A percentile compares a stretch with the other conserved stretches of the same genome.
These are phyloP conservation scores for Phlebiopsis flavidoalba DNA, from an alignment of 768 basidiomycete species.

Conservation along the genomic window DNA sequence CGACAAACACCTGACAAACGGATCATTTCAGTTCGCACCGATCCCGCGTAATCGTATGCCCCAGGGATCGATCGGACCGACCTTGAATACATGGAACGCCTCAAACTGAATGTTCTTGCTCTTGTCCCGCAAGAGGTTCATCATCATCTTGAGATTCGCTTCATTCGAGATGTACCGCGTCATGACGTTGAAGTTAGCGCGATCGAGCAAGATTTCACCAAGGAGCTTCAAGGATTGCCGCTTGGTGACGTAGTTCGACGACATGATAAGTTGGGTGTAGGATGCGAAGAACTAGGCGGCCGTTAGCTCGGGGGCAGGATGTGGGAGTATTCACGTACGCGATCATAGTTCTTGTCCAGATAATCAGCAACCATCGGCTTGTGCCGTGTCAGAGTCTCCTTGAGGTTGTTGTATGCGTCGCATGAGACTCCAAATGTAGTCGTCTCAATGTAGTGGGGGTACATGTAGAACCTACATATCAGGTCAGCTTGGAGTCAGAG, in stretches of 20 bases:
- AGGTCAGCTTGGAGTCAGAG: not conserved
- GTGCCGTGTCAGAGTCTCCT: constrained; percentile 95
- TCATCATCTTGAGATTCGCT: constrained; percentile 99
- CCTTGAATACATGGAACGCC: constrained; percentile 99
- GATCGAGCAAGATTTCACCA: constrained; percentile 95
- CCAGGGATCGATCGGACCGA: constrained; percentile 23
- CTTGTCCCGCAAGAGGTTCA: constrained; percentile 97
- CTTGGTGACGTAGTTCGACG: constrained; percentile 98
- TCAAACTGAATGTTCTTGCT: constrained; percentile 99
- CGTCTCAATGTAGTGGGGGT: constrained; percentile 93
- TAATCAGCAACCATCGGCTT: constrained; percentile 98
- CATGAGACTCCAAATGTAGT: constrained; percentile 98
- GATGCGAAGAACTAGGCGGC: constrained; percentile 83
- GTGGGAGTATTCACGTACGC: constrained; percentile 43
- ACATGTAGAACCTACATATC: constrained; percentile 80
- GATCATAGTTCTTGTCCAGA: constrained; percentile 95
- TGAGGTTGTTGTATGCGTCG: constrained; percentile 95
- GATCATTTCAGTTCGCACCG: not conserved
- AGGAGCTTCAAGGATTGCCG: constrained; percentile 97
- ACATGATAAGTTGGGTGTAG: constrained; percentile 89
- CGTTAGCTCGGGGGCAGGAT: not conserved
- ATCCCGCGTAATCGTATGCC: not conserved
- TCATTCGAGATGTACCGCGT: constrained; percentile 94
- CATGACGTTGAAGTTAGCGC: constrained; percentile 98
- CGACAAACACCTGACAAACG: constrained; percentile 82